These are phyloP conservation scores for Colletotrichum abscissum DNA, from an alignment of 2,329 filamentous ascomycete genomes.

Conservation along the genomic window DNA sequence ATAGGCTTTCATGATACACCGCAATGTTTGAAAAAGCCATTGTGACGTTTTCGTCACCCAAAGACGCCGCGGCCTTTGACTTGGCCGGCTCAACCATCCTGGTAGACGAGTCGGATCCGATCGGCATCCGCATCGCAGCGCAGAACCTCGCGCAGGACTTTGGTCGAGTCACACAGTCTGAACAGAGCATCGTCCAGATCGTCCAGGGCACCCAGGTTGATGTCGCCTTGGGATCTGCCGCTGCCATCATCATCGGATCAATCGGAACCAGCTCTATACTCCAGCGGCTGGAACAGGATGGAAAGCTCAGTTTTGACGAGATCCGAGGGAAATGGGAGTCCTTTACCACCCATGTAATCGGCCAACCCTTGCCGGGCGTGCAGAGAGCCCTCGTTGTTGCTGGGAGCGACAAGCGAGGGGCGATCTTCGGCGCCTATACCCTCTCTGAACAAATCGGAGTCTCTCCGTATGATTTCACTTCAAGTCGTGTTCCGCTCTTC, in stretches of 20 bases:
- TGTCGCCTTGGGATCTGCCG: neutral
- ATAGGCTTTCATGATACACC: neutral
- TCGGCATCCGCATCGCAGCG: constrained; percentile 48
- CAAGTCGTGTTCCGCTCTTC: neutral
- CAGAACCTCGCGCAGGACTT: constrained; percentile 45
- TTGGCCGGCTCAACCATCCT: constrained; percentile 45
- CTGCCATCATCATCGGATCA: constrained; percentile 21
- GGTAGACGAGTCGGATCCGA: constrained; percentile 43
- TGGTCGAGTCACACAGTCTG: constrained; percentile 38
- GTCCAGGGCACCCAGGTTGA: neutral
- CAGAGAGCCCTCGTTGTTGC: constrained; percentile 64
- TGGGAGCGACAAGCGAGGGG: constrained; percentile 68
- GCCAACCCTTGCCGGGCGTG: constrained; percentile 57
- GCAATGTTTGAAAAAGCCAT: constrained; percentile 42
- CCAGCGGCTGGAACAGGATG: constrained; percentile 53
- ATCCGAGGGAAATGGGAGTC: constrained; percentile 69
- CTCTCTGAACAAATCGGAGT: constrained; percentile 72
- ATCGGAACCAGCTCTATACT: constrained; percentile 59
- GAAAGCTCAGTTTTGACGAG: constrained; percentile 55
- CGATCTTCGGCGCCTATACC: constrained; percentile 70
- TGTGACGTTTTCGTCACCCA: constrained; percentile 40
- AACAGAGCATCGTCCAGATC: neutral
- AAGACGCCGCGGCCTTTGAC: constrained; percentile 30
- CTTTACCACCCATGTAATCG: constrained; percentile 57
- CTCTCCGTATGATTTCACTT: constrained; percentile 55